phyloP scores from a whole-genome alignment of 2,329 filamentous ascomycete genomes.

The Fusarium scirpi region DNA sequence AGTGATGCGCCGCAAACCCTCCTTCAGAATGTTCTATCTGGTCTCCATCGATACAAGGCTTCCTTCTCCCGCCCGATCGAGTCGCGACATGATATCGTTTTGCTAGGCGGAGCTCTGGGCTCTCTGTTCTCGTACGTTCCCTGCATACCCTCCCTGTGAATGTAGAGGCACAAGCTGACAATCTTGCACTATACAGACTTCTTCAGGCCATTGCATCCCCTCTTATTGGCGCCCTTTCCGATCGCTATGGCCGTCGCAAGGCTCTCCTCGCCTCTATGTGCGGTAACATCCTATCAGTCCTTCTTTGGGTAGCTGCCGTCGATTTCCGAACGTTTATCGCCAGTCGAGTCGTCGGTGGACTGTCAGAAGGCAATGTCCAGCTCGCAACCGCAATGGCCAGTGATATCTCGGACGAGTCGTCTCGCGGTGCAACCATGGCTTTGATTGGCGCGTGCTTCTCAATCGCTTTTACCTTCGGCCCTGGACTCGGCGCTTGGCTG shows the following conservation, averaged over 20 bases:
- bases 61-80: slow-evolving; percentile 93
- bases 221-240: slow-evolving; percentile 88
- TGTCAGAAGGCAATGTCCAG: slow-evolving; percentile 98
- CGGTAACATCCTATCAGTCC: slow-evolving; percentile 92
- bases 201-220: slow-evolving; percentile 94
- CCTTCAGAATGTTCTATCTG: slow-evolving; percentile 81
- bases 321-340: slow-evolving; percentile 97
- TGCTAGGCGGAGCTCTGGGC: slow-evolving; percentile 92
- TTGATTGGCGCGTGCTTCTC: slow-evolving; percentile 97
- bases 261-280: slow-evolving; percentile 92
- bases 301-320: slow-evolving; percentile 91
- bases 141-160: not conserved
- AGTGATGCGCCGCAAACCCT: slow-evolving; percentile 69
- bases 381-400: slow-evolving; percentile 95
- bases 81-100: slow-evolving; percentile 95
- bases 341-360: slow-evolving; percentile 89
- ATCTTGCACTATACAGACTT: slow-evolving; percentile 63
- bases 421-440: slow-evolving; percentile 92
- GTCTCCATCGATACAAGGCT: slow-evolving; percentile 94
- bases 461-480: slow-evolving; percentile 96
- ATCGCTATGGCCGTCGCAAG: slow-evolving; percentile 86
- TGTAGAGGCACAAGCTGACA: slow-evolving; percentile 7
- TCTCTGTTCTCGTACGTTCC: slow-evolving; percentile 80
- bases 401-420: slow-evolving; percentile 89
- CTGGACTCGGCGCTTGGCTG: slow-evolving; percentile 88